These are phyloP conservation scores for Taiwanofungus camphoratus DNA, from an alignment of 1,284 basidiomycete genomes.

Conservation along the genomic window DNA sequence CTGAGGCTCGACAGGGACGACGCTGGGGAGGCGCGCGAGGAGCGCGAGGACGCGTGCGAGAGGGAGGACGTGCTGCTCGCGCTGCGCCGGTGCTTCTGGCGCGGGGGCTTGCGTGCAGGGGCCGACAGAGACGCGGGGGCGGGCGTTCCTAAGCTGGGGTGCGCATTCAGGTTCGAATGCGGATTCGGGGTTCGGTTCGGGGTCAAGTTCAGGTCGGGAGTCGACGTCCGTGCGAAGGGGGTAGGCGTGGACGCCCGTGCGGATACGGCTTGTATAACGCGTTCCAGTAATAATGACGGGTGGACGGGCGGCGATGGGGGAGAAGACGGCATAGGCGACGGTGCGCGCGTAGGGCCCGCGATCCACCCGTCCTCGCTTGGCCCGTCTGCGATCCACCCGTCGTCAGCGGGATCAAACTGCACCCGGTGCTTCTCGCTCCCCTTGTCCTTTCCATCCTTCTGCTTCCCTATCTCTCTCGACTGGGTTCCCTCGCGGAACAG, in stretches of 20 bases:
- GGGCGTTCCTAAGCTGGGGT: too few relatives aligned
- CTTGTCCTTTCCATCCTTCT: conserved; percentile 13
- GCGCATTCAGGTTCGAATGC: too few relatives aligned
- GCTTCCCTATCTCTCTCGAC: too few relatives aligned
- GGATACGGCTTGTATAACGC: too few relatives aligned
- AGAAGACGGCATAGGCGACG: too few relatives aligned
- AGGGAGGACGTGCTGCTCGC: conserved; percentile 13
- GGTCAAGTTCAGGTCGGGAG: too few relatives aligned
- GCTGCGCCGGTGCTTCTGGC: conserved; percentile 17
- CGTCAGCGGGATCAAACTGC: conserved; percentile 12
- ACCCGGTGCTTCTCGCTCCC: conserved; percentile 7
- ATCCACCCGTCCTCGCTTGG: conserved; percentile 15
- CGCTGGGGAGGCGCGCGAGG: conserved; percentile 3
- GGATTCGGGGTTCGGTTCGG: too few relatives aligned
- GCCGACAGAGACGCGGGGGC: too few relatives aligned
- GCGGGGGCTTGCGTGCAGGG: conserved; percentile 9
- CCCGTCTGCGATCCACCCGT: conserved; percentile 19
- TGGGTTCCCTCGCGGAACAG: too few relatives aligned
- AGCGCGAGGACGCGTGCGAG: background rate
- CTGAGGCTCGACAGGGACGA: conserved; percentile 3
- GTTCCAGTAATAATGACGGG: too few relatives aligned
- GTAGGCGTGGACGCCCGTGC: too few relatives aligned
- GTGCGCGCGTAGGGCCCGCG: conserved; percentile 10
- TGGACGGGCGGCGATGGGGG: too few relatives aligned
- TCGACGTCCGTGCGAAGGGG: conserved; percentile 5